A percentile compares a stretch with the other conserved stretches of the same genome.
Evolutionary conservation across 345 rosid genomes (phyloP).

Genomic region (Pistacia atlantica): DNA sequence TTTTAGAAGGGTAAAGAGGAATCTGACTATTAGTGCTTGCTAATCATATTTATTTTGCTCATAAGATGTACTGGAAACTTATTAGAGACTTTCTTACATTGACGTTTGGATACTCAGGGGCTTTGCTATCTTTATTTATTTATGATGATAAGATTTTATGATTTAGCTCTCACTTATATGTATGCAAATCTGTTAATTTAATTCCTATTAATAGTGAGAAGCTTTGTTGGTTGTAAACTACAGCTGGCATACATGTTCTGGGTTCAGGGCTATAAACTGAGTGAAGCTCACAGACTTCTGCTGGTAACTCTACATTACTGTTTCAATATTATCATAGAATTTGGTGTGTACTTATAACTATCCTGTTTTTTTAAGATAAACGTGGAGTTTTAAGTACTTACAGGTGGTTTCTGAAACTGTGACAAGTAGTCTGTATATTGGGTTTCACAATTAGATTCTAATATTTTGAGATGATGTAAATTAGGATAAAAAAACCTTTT

Average conservation of each 20-base stretch:
- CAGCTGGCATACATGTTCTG: slow-evolving; percentile 98
- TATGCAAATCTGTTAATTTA: background rate
- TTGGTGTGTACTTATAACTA: background rate
- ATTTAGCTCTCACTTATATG: background rate
- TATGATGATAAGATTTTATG: background rate
- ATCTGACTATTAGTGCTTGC: background rate
- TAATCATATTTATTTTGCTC: background rate
- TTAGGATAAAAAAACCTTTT: too few relatives aligned
- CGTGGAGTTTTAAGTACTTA: background rate
- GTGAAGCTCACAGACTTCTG: slow-evolving; percentile 68
- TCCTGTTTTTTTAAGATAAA: background rate
- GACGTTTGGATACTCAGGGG: background rate
- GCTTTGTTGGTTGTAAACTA: slow-evolving; percentile 18
- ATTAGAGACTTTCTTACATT: background rate
- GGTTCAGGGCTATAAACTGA: slow-evolving; percentile 89
- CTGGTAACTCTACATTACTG: slow-evolving; percentile 51
- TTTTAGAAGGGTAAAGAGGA: background rate
- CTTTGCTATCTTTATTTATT: background rate
- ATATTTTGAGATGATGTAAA: background rate
- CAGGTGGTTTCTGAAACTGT: background rate
- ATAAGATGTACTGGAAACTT: background rate
- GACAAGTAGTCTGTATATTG: background rate
- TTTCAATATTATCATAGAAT: background rate
- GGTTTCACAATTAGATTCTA: slow-evolving; percentile 2
- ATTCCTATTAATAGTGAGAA: slow-evolving; percentile 13